A percentile compares a stretch with the other conserved stretches of the same genome.
These are phyloP conservation scores for Raffaelea arxii DNA, from an alignment of 2,329 filamentous ascomycete genomes.

Conservation along the genomic window DNA sequence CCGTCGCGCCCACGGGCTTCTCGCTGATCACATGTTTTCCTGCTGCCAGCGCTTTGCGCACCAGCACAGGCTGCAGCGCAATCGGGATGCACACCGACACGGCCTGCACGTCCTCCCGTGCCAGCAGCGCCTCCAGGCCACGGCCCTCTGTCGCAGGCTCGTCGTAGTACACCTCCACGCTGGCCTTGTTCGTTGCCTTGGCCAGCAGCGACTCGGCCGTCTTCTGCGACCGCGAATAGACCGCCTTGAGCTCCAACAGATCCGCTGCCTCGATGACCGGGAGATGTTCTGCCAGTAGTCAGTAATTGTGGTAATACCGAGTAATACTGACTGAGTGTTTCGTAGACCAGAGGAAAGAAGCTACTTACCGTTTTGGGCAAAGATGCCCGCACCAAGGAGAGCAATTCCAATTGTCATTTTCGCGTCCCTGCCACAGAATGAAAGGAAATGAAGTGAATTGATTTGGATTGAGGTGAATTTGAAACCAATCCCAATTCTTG, in stretches of 20 bases:
- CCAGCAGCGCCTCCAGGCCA: slow-evolving; percentile 40
- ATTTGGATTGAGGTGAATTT: too few species aligned
- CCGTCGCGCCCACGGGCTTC: slow-evolving; percentile 56
- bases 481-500: too few species aligned
- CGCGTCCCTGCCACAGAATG: too few species aligned
- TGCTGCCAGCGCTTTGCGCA: slow-evolving; percentile 48
- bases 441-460: too few species aligned
- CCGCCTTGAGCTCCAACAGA: slow-evolving; percentile 46
- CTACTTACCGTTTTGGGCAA: slow-evolving; percentile 18
- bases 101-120: slow-evolving; percentile 41
- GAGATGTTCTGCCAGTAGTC: slow-evolving; percentile 17
- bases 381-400: slow-evolving; percentile 25
- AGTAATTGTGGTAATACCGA: neutral
- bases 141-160: slow-evolving; percentile 34
- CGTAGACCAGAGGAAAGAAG: neutral
- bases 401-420: slow-evolving; percentile 19
- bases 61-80: slow-evolving; percentile 44
- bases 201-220: slow-evolving; percentile 40
- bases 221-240: slow-evolving; percentile 53
- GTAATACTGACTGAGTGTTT: neutral
- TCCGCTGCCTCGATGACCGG: slow-evolving; percentile 49
- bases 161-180: slow-evolving; percentile 46
- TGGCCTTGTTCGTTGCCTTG: slow-evolving; percentile 14
- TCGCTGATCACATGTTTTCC: slow-evolving; percentile 63
- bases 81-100: slow-evolving; percentile 57